Evolutionary conservation across 2,329 filamentous ascomycete genomes (phyloP).

Genomic region (Monosporascus sp.): DNA sequence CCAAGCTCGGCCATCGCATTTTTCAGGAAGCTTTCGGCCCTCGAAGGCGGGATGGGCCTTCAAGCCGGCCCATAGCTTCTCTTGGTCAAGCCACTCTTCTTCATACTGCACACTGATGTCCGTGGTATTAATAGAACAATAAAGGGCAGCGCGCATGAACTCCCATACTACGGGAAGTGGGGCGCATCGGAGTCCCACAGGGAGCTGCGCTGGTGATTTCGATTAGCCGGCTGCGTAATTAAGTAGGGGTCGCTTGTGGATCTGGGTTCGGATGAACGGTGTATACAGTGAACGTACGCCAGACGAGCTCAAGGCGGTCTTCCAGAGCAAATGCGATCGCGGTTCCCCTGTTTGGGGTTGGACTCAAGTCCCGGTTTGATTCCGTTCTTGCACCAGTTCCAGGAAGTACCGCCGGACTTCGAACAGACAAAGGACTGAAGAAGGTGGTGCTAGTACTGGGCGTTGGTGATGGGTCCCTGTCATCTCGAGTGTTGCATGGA

Average conservation of each 20-base stretch:
- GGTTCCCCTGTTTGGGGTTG: not conserved
- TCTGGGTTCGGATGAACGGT: not conserved
- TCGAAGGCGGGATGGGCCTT: constrained; percentile 30
- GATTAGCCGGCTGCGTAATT: not conserved
- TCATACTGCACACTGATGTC: constrained; percentile 27
- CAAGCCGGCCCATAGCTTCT: constrained; percentile 33
- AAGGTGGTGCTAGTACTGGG: not conserved
- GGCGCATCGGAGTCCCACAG: constrained; percentile 31
- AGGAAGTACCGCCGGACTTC: not conserved
- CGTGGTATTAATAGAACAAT: constrained; percentile 35
- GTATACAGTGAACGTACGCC: constrained; percentile 30
- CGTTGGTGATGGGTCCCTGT: not conserved
- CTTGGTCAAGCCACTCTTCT: constrained; percentile 36
- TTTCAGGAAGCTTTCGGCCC: constrained; percentile 37
- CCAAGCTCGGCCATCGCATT: constrained; percentile 37
- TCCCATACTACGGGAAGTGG: constrained; percentile 45
- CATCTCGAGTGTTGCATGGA: not conserved
- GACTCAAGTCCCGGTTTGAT: not conserved
- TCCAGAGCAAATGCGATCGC: constrained; percentile 5
- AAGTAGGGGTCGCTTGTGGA: not conserved
- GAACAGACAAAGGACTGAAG: not conserved
- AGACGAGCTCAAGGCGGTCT: constrained; percentile 30
- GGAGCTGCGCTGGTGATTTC: constrained; percentile 28
- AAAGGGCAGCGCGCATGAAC: constrained; percentile 35
- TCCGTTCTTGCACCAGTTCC: not conserved